These are phyloP conservation scores for Sclerotinia nivalis DNA, from an alignment of 2,329 filamentous ascomycete genomes.

Conservation along the genomic window DNA sequence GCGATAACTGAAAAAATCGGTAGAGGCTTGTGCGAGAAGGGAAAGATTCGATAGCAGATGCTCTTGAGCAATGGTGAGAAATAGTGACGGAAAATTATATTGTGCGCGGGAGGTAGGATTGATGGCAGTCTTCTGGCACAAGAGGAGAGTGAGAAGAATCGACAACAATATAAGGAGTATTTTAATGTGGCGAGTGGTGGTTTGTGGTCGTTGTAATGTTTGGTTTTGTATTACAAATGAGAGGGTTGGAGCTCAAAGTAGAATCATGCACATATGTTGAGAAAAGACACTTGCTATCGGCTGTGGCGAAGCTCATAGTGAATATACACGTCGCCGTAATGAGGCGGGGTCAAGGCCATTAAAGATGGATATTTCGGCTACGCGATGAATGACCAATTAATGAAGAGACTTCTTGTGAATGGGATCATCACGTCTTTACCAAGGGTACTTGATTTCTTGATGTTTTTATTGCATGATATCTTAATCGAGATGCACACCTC, in stretches of 20 bases:
- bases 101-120: no score
- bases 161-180: not conserved
- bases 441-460: not conserved
- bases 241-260: not conserved
- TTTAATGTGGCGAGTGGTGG: not conserved
- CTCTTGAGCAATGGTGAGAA: no score
- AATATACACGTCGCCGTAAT: not conserved
- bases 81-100: not conserved
- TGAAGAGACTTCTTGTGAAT: not conserved
- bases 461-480: not conserved
- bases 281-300: not conserved
- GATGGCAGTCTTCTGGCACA: not conserved
- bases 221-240: not conserved
- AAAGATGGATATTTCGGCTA: not conserved
- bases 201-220: no score
- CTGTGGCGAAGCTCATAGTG: not conserved
- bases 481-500: no score
- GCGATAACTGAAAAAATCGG: not conserved
- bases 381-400: not conserved
- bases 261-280: not conserved
- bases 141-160: not conserved
- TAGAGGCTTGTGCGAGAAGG: not conserved
- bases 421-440: not conserved
- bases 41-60: not conserved
- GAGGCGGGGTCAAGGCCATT: not conserved